Evolutionary conservation across 2,329 filamentous ascomycete genomes (phyloP).

Genomic region (Trichophyton mentagrophytes): DNA sequence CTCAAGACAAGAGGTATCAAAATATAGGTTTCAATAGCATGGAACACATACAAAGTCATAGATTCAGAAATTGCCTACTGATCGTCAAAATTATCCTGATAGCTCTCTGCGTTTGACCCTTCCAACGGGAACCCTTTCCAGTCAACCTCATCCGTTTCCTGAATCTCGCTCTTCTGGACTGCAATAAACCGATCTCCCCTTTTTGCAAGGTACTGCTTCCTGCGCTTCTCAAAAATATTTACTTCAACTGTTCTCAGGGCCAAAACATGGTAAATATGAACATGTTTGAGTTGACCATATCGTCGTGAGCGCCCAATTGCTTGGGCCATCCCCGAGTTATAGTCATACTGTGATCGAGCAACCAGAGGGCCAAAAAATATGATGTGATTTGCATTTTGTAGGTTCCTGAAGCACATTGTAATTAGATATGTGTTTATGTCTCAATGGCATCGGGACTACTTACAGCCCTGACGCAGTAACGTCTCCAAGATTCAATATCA

Average conservation of each 20-base stretch:
- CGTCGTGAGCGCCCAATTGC: conserved; percentile 49
- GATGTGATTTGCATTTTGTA: conserved; percentile 51
- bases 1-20: background rate
- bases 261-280: conserved; percentile 45
- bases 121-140: conserved; percentile 21
- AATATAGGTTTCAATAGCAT: background rate
- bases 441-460: conserved; percentile 21
- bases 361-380: conserved; percentile 49
- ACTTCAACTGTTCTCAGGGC: conserved; percentile 35
- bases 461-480: conserved; percentile 49
- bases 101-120: conserved; percentile 16
- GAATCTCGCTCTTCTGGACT: conserved; percentile 15
- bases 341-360: conserved; percentile 39
- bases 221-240: conserved; percentile 30
- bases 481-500: conserved; percentile 45
- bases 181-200: conserved; percentile 16
- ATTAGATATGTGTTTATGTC: background rate
- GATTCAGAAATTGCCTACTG: background rate
- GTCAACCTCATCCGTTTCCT: conserved; percentile 13
- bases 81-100: conserved; percentile 11
- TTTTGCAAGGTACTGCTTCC: conserved; percentile 20
- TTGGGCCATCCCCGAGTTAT: conserved; percentile 48
- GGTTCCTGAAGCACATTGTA: conserved; percentile 34
- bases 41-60: background rate
- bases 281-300: conserved; percentile 44